Evolutionary conservation across 169 alveolate species (phyloP), one percentile per base, ranked within the genome.

Genomic region (Plasmodium falciparum): DNA sequence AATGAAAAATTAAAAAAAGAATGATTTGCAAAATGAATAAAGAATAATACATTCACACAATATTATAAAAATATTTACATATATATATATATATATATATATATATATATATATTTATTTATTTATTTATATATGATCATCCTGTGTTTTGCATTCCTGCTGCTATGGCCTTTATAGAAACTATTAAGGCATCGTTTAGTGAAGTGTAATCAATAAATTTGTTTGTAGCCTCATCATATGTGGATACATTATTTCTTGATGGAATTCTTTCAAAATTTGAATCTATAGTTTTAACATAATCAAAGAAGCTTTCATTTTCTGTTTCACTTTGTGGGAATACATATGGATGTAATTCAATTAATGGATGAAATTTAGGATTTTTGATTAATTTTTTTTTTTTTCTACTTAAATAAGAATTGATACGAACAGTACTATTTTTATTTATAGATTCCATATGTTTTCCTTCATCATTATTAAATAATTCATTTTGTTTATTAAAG

Each of bases 81-180:
- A 24, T 63, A 8, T 54, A 54, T 54, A 11, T 54, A 8, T 54
- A 54, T 54, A 3, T 54, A 54, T n/a, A 61, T 62, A 24, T 63
- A 24, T 54, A 54, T 54, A 9, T 54, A 8, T 54, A 54, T 54
- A 3, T 54, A 54, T 52, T n/a, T 52, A 54, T 54, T 3, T 54
- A 54, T 54, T 0, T 17, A 62, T 62, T 5, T 62, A 62, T 15
- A 17, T 62, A 20, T 62, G 24, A 12, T 66, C 67, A 88, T 17
- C 93, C 93, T n/a, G 93, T 89, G 70, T 89, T 89, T 70, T 89
- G 93, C 90, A 89, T 89, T 17, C 93, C 93, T 12, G 93, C 85
- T 9, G 93, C 90, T 22, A 89, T 89, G 11, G 93, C 93, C 65
- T 89, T 89, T 66, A 89, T 89, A 5, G 88, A 72, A 0, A 89